These are phyloP conservation scores for Alternaria atra DNA, from an alignment of 2,329 filamentous ascomycete species.

Conservation along the genomic window DNA sequence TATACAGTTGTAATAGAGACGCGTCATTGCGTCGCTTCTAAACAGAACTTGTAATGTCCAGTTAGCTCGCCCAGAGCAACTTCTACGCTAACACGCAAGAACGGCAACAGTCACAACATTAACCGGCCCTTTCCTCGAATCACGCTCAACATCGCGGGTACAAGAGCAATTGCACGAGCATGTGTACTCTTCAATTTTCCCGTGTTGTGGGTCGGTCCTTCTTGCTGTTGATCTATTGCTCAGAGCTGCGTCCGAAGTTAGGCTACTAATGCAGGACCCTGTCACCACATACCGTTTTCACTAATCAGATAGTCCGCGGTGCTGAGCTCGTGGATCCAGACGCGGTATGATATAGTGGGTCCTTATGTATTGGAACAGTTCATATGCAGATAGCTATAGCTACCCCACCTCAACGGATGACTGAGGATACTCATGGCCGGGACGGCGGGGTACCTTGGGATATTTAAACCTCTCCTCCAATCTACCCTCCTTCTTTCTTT, in stretches of 20 bases:
- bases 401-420: constrained; percentile 44
- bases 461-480: constrained; percentile 30
- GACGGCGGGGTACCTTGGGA: constrained; percentile 9
- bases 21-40: not conserved
- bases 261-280: constrained; percentile 4
- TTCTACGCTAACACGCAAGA: not conserved
- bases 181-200: not conserved
- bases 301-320: constrained; percentile 17
- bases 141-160: not conserved
- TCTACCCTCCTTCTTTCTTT: constrained; percentile 6
- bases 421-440: constrained; percentile 25
- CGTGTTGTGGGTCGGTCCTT: not conserved
- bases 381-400: constrained; percentile 19
- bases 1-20: not conserved
- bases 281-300: constrained; percentile 3
- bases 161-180: not conserved
- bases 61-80: not conserved
- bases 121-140: not conserved
- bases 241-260: constrained; percentile 4
- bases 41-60: not conserved
- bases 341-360: constrained; percentile 14
- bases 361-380: constrained; percentile 5
- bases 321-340: constrained; percentile 4
- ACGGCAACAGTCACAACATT: not conserved
- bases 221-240: constrained; percentile 3